Base-by-base conservation (phyloP, 2,329 filamentous ascomycete genomes). In the Talaromyces sp. region DNA sequence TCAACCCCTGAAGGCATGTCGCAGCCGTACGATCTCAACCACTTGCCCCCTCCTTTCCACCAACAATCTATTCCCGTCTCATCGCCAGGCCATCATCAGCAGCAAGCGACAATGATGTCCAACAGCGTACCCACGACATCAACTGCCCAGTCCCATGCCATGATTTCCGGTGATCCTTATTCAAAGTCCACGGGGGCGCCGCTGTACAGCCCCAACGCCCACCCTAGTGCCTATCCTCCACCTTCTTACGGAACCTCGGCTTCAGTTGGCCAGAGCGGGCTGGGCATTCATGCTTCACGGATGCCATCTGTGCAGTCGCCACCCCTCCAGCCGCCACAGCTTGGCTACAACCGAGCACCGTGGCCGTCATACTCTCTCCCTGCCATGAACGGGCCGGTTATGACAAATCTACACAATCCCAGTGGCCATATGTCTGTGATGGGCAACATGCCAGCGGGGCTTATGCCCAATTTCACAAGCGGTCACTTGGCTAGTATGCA, bases 381-480 rank as follows among this genome's bases (percentile, higher is more conserved):
- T 3, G 78, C 81, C n/a, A 83, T 87, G 79, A 77, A 80, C 48
- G 86, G 87, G 0, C 83, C 88, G 1, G 86, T 93, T 29, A 85
- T 93, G 79, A 88, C 89, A 17, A 94, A 93, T 69, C 83, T 94
- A 27, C 85, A 88, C 67, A 90, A 87, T 62, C 90, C 90, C 0
- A 85, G 85, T 57, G 82, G 83, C 6, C 88, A 88, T 62, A 86
- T 94, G 80, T 82, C 88, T 8, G 78, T 94, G 62, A 84, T 93
- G 35, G 85, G 86, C 3, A 79, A 78, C 26, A 77, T 85, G 72
- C 81, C 81, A 46, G 75, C 80, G 5, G 79, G 78, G 2, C 82
- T 90, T 75, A 80, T 85, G 67, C 75, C 80, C 5, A 79, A 72
- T 5, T 87, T 84, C 73, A 86, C 85, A 74, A 87, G 78, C 70